Percentiles rank a stretch among this genome's conserved stretches.
Conservation (phyloP, 164 flowering plant species). For the Kingdonia uniflora region DNA sequence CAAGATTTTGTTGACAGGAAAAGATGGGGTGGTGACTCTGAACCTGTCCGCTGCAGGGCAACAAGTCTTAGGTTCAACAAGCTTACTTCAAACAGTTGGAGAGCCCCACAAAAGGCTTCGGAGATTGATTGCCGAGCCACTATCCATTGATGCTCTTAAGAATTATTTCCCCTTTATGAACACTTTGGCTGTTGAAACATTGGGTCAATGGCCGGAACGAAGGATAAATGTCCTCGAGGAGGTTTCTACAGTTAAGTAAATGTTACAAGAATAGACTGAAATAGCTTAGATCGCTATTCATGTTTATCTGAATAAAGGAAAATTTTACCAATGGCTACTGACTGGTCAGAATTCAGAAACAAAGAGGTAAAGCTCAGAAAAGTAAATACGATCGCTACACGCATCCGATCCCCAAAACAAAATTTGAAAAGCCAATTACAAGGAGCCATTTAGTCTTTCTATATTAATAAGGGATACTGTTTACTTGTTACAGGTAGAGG, state of each 20-base stretch:
- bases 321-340: no score
- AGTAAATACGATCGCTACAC: no score
- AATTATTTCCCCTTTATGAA: constrained; percentile 47
- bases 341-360: no score
- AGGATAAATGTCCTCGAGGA: constrained; percentile 49
- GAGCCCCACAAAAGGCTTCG: constrained; percentile 57
- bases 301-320: no score
- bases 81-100: constrained; percentile 50
- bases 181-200: constrained; percentile 34
- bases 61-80: constrained; percentile 52
- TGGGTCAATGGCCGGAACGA: constrained; percentile 43
- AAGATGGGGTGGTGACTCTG: constrained; percentile 57
- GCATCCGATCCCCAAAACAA: no score
- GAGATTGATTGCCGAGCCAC: constrained; percentile 47
- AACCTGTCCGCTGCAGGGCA: constrained; percentile 53
- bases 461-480: no score
- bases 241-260: constrained; percentile 39
- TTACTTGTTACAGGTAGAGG: no score
- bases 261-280: no score
- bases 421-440: no score
- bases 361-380: no score
- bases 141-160: constrained; percentile 49
- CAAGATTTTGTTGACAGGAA: constrained; percentile 52
- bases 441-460: no score
- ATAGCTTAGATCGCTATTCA: no score